Evolutionary conservation across 2,329 filamentous ascomycete species (phyloP).

Genomic region (Sphaceloma murrayae): DNA sequence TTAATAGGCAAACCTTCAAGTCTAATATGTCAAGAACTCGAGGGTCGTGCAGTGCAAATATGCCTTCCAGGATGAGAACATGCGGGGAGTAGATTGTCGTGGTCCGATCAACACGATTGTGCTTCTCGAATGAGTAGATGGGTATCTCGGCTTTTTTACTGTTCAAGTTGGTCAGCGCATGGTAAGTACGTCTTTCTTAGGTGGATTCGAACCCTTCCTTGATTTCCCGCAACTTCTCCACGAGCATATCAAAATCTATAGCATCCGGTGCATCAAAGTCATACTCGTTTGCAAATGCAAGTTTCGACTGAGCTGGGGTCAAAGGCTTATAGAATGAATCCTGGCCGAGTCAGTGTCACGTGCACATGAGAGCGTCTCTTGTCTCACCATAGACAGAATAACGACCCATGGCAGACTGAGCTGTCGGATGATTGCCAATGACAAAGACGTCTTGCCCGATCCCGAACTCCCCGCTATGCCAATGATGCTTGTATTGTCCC

Average conservation of each 20-base stretch:
- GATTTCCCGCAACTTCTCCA: slow-evolving; percentile 69
- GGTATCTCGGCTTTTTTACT: slow-evolving; percentile 86
- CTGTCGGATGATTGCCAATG: slow-evolving; percentile 79
- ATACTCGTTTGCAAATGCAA: slow-evolving; percentile 82
- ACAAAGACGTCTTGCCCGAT: slow-evolving; percentile 89
- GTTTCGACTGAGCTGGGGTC: slow-evolving; percentile 63
- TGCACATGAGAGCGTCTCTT: not conserved
- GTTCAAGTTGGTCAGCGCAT: slow-evolving; percentile 18
- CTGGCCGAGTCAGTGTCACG: slow-evolving; percentile 37
- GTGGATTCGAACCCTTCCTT: slow-evolving; percentile 65
- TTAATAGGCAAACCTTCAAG: slow-evolving; percentile 53
- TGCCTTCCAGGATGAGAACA: slow-evolving; percentile 89
- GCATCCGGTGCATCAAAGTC: slow-evolving; percentile 94
- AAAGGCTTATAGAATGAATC: slow-evolving; percentile 97
- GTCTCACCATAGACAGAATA: slow-evolving; percentile 81
- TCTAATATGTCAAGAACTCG: slow-evolving; percentile 80
- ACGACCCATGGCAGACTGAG: slow-evolving; percentile 96
- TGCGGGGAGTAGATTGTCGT: slow-evolving; percentile 93
- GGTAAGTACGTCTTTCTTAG: no score
- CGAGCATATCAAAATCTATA: slow-evolving; percentile 84
- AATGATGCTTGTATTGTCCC: slow-evolving; percentile 94
- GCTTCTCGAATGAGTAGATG: slow-evolving; percentile 88
- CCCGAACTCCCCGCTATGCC: slow-evolving; percentile 92
- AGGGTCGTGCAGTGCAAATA: slow-evolving; percentile 84
- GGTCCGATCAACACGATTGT: slow-evolving; percentile 67